Evolutionary conservation across 768 basidiomycete genomes (phyloP).

Genomic region (Exidia glandulosa): DNA sequence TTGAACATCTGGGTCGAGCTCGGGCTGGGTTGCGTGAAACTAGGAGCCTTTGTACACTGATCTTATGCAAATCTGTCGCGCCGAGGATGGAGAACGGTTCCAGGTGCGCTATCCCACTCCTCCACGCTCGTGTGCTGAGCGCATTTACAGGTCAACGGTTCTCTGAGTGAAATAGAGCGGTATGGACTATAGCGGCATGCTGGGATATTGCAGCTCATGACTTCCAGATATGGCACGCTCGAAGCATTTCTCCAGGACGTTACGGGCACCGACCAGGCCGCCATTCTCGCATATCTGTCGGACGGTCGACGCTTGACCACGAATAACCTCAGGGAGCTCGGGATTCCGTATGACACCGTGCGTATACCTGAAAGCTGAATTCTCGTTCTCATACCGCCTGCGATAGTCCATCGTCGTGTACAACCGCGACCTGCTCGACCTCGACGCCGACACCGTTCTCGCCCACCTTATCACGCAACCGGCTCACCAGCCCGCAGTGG

Average conservation of each 20-base stretch:
- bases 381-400: conserved; percentile 7
- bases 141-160: conserved; percentile 44
- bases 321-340: conserved; percentile 65
- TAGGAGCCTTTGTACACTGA: too few species aligned
- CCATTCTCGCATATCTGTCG: conserved; percentile 65
- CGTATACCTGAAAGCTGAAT: background rate
- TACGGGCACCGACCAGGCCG: conserved; percentile 57
- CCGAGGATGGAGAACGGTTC: conserved; percentile 29
- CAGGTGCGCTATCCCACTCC: conserved; percentile 14
- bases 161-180: conserved; percentile 71
- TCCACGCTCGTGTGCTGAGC: background rate
- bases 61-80: conserved; percentile 31
- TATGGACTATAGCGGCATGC: conserved; percentile 17
- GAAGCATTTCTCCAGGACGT: conserved; percentile 63
- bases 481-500: conserved; percentile 55
- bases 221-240: conserved; percentile 47
- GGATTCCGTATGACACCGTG: background rate
- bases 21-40: too few species aligned
- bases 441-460: conserved; percentile 54
- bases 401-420: conserved; percentile 66
- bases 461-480: conserved; percentile 51
- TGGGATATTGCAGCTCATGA: background rate
- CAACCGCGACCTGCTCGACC: conserved; percentile 70
- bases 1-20: too few species aligned
- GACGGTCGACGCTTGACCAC: conserved; percentile 65